Base-by-base conservation (phyloP, 805 yeast genomes). In the Debaryomyces hansenii region DNA sequence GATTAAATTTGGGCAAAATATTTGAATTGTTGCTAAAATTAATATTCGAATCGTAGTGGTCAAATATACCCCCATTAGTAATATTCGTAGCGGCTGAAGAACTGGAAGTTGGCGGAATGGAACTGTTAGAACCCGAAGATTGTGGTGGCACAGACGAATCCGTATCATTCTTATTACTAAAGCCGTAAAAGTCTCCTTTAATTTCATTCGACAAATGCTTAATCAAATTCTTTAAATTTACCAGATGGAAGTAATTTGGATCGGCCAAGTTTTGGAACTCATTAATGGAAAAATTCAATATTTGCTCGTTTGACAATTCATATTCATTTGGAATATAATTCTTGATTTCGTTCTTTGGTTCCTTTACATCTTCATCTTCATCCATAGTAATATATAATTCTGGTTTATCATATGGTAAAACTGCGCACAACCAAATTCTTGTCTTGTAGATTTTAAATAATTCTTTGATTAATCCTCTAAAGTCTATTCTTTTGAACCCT, bases 191-290 rank as follows among this genome's bases (percentile, higher is more conserved):
- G 41, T 64, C 54, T 2, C 77, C 77, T 32, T 63, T 51, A 10
- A 68, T 54, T 47, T 80, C 83, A 37, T 58, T 61, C 38, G 66
- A 61, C 49, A 79, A 70, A 62, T 74, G 66, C 7, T 68, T 66
- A 32, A 80, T 63, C 51, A 80, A 69, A 56, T 76, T 78, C 40
- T 62, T 56, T 51, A 80, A 71, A 46, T 79, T 78, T 36, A 69
- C 69, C 56, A 75, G 74, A 52, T 80, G 85, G 69, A 80, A 80
- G 55, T 74, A 76, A 46, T 70, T 74, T 11, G 82, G 79, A 20
- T 57, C 55, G 4, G 67, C 50, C 41, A 79, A 62, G 37, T 63
- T 67, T 14, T 61, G 64, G 46, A 79, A 66, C 46, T 75, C 79
- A 37, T 70, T 73, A 18, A 74, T 66, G 0, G 72, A 69, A 35